Conservation (phyloP, 768 basidiomycete species). For the Daedalea quercina region DNA sequence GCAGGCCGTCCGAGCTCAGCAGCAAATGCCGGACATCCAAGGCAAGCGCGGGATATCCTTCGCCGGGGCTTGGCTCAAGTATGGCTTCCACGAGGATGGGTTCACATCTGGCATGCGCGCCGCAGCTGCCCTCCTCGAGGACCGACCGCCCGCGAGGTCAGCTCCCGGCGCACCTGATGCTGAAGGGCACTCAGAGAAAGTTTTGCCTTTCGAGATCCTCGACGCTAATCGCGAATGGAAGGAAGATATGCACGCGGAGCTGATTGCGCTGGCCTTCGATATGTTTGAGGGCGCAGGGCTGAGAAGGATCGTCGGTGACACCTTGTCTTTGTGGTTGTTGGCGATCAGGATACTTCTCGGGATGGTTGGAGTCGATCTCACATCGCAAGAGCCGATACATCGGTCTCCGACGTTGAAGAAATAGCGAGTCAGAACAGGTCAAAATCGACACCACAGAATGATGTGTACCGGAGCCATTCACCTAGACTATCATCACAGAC, state of each 20-base stretch:
- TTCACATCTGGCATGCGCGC: slow-evolving; percentile 43
- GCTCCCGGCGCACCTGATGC: no score
- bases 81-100: slow-evolving; percentile 81
- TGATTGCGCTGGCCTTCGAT: slow-evolving; percentile 31
- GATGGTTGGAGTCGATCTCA: slow-evolving; percentile 5
- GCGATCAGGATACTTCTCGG: background rate
- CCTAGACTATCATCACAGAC: no score
- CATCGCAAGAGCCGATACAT: background rate
- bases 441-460: no score
- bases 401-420: no score
- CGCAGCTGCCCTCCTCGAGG: slow-evolving; percentile 16
- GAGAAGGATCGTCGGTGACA: slow-evolving; percentile 24
- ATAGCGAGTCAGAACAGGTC: no score
- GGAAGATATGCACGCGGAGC: slow-evolving; percentile 10
- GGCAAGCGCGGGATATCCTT: slow-evolving; percentile 51
- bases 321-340: slow-evolving; percentile 12
- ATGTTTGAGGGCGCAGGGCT: slow-evolving; percentile 30
- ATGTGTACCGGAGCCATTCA: no score
- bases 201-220: slow-evolving; percentile 37
- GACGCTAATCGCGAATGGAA: slow-evolving; percentile 27
- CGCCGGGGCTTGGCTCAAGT: slow-evolving; percentile 67
- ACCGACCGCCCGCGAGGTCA: no score
- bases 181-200: slow-evolving; percentile 14
- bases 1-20: slow-evolving; percentile 51
- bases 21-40: slow-evolving; percentile 50